Conservation (phyloP, 192 early-diverging fungal species). For the Cetraspora pellucida region DNA sequence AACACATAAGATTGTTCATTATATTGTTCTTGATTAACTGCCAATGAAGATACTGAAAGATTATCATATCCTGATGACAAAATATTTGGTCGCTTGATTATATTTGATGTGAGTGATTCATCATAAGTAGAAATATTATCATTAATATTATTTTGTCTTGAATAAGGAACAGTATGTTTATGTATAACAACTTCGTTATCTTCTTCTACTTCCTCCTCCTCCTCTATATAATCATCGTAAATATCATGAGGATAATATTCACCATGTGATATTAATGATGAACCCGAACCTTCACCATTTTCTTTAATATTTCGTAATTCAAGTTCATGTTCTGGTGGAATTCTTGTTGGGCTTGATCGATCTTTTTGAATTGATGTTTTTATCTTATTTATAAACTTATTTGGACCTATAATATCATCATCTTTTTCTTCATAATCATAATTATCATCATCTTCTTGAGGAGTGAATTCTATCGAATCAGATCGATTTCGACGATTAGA, state of each 20-base stretch:
- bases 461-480: background rate
- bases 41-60: too few relatives aligned
- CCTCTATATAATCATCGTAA: background rate
- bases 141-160: too few relatives aligned
- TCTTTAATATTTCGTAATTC: background rate
- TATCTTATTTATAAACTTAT: background rate
- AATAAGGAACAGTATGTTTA: too few relatives aligned
- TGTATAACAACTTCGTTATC: background rate
- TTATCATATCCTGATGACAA: too few relatives aligned
- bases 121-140: too few relatives aligned
- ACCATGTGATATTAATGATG: background rate
- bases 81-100: too few relatives aligned
- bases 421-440: background rate
- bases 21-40: too few relatives aligned
- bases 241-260: background rate
- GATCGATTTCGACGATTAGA: too few relatives aligned
- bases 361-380: background rate
- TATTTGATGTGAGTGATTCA: too few relatives aligned
- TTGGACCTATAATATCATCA: background rate
- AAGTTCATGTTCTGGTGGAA: background rate
- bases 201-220: background rate
- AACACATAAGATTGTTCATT: too few relatives aligned
- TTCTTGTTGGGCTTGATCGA: background rate
- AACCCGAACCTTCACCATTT: background rate
- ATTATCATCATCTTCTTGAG: background rate